Evolutionary conservation across 2,329 filamentous ascomycete genomes (phyloP).

Genomic region (Cladosporium sp.): DNA sequence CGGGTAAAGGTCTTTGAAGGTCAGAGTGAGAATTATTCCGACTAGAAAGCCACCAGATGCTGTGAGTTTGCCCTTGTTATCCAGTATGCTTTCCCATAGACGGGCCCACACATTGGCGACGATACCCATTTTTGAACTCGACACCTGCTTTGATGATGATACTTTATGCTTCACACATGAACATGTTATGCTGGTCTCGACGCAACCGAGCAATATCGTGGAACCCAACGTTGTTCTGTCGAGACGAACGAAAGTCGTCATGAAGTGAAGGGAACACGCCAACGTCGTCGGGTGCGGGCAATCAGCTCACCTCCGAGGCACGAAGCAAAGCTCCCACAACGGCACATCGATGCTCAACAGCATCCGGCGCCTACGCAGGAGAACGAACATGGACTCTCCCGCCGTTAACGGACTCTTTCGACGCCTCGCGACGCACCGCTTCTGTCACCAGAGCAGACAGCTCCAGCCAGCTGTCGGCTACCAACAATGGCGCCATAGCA

Average conservation of each 20-base stretch:
- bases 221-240: too few species aligned
- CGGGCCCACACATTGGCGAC: conserved; percentile 23
- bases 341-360: background rate
- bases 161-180: too few species aligned
- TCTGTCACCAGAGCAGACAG: conserved; percentile 48
- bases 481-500: conserved; percentile 12
- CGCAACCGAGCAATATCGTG: too few species aligned
- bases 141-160: too few species aligned
- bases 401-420: conserved; percentile 73
- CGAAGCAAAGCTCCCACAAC: conserved; percentile 10
- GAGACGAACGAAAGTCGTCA: too few species aligned
- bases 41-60: conserved; percentile 56
- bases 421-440: conserved; percentile 73
- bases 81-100: conserved; percentile 27
- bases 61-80: conserved; percentile 31
- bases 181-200: too few species aligned
- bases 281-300: too few species aligned
- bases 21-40: conserved; percentile 69
- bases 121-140: conserved; percentile 21
- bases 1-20: conserved; percentile 74
- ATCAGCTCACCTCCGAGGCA: conserved; percentile 11
- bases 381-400: conserved; percentile 68
- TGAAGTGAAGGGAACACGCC: too few species aligned
- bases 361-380: background rate
- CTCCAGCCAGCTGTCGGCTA: conserved; percentile 27